Evolutionary conservation across 371 early-diverging fungal genomes (phyloP).

Genomic region (Lichtheimia hyalospora): DNA sequence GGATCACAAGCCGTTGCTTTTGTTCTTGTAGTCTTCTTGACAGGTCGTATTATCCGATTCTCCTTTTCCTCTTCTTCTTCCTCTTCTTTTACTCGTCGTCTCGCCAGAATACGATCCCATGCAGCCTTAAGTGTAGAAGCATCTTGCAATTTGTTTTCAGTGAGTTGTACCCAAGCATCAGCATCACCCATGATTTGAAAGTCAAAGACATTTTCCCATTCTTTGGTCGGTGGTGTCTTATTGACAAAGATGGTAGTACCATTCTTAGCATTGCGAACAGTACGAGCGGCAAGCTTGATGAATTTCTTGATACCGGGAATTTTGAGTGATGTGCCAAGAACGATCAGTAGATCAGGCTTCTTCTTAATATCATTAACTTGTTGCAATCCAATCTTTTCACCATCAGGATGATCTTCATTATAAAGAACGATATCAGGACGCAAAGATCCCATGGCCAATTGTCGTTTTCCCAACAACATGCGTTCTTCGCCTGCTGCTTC

Average conservation of each 20-base stretch:
- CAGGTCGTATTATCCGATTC: slow-evolving; percentile 16
- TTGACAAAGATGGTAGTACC: slow-evolving; percentile 67
- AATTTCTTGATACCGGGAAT: slow-evolving; percentile 92
- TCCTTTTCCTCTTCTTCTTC: slow-evolving; percentile 24
- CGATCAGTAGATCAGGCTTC: slow-evolving; percentile 88
- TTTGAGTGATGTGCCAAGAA: slow-evolving; percentile 98
- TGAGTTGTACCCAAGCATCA: slow-evolving; percentile 63
- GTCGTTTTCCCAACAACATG: slow-evolving; percentile 71
- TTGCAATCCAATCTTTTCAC: slow-evolving; percentile 79
- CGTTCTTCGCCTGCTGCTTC: slow-evolving; percentile 54
- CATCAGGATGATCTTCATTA: slow-evolving; percentile 93
- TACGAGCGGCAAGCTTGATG: slow-evolving; percentile 84
- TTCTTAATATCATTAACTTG: slow-evolving; percentile 67
- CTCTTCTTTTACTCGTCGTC: slow-evolving; percentile 28
- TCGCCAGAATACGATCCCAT: slow-evolving; percentile 26
- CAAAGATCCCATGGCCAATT: slow-evolving; percentile 78
- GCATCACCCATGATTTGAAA: slow-evolving; percentile 82
- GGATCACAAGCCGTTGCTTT: not conserved
- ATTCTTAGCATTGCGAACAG: slow-evolving; percentile 49
- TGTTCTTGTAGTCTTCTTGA: slow-evolving; percentile 1
- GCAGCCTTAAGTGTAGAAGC: slow-evolving; percentile 11
- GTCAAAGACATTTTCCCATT: slow-evolving; percentile 90
- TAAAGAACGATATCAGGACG: slow-evolving; percentile 98
- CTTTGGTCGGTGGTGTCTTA: slow-evolving; percentile 60
- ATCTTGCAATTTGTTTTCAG: slow-evolving; percentile 10